A percentile compares a stretch with the other conserved stretches of the same genome.
Conservation (phyloP, 176 grass and related monocot species). For the Leersia perrieri region DNA sequence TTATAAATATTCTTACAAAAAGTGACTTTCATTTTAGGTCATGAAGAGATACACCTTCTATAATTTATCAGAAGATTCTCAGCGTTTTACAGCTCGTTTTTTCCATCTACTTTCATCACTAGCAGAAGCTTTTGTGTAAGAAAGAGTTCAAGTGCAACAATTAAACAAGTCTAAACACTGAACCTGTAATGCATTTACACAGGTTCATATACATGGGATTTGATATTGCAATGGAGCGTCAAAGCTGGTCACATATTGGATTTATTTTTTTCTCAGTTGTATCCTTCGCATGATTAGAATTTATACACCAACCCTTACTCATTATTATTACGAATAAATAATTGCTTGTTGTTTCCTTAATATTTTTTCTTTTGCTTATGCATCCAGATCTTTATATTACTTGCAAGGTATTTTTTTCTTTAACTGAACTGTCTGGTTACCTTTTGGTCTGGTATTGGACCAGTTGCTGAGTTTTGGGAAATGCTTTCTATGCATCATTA, state of each 20-base stretch:
- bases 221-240: constrained; percentile 82
- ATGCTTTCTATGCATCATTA: neutral
- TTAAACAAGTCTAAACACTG: constrained; percentile 9
- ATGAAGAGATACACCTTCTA: constrained; percentile 91
- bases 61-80: constrained; percentile 84
- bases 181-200: constrained; percentile 31
- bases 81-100: constrained; percentile 69
- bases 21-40: constrained; percentile 46
- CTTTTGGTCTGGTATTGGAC: neutral
- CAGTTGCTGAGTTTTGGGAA: constrained; percentile 15
- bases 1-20: constrained; percentile 10
- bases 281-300: constrained; percentile 60
- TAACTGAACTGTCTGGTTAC: neutral
- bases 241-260: constrained; percentile 92
- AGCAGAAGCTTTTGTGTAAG: constrained; percentile 96
- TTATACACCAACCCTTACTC: constrained; percentile 5
- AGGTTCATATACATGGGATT: constrained; percentile 99
- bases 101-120: constrained; percentile 93
- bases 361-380: constrained; percentile 19
- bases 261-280: constrained; percentile 99
- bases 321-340: neutral
- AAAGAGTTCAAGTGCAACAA: neutral
- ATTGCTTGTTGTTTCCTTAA: constrained; percentile 48
- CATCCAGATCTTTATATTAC: constrained; percentile 70
- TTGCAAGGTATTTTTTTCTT: constrained; percentile 66